phyloP scores from a whole-genome alignment of 495 filamentous ascomycete species.

The Podospora sp. region DNA sequence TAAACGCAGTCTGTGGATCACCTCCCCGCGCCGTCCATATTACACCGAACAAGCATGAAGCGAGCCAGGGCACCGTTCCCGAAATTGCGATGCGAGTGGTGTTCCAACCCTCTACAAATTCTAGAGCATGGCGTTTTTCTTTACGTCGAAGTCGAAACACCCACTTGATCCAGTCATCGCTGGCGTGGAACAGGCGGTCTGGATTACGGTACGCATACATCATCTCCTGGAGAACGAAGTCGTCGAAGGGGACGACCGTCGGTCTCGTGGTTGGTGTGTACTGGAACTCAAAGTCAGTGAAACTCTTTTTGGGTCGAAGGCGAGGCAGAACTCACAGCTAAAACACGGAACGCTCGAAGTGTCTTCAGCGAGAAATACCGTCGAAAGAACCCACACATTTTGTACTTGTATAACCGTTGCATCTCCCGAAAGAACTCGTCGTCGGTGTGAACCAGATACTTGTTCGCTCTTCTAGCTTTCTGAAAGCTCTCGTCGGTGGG shows the following conservation, averaged over 20 bases:
- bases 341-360: slow-evolving; percentile 1
- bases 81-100: slow-evolving; percentile 15
- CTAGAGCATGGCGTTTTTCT: slow-evolving; percentile 8
- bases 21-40: slow-evolving; percentile 13
- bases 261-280: slow-evolving; percentile 12
- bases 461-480: neutral
- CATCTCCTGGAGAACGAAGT: slow-evolving; percentile 14
- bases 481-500: neutral
- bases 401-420: slow-evolving; percentile 1
- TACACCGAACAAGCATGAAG: slow-evolving; percentile 5
- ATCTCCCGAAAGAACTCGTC: slow-evolving; percentile 18
- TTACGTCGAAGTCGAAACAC: slow-evolving; percentile 12
- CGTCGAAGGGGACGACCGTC: slow-evolving; percentile 7
- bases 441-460: slow-evolving; percentile 1
- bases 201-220: slow-evolving; percentile 17
- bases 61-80: slow-evolving; percentile 9
- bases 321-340: slow-evolving; percentile 5
- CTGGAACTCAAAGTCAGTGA: neutral
- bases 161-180: slow-evolving; percentile 13
- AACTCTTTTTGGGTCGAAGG: no score
- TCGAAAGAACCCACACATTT: slow-evolving; percentile 18
- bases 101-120: slow-evolving; percentile 19
- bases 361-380: slow-evolving; percentile 13
- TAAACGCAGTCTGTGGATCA: slow-evolving; percentile 14
- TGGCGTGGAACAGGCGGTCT: neutral